Conservation (phyloP, 2,329 filamentous ascomycete genomes). For the Claviceps pazoutovae region DNA sequence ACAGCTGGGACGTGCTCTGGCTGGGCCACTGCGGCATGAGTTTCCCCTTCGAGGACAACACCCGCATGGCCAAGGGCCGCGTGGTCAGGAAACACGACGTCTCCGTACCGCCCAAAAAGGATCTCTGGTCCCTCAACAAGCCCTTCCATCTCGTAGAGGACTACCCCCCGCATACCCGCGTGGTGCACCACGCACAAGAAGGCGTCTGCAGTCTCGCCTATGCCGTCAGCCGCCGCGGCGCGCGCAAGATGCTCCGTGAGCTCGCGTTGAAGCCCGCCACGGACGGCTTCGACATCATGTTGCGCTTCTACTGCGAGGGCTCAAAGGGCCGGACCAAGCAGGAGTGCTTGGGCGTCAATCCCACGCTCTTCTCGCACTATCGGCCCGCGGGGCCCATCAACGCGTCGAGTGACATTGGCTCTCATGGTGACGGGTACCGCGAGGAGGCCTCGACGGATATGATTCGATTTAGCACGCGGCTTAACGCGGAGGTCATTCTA, state of each 20-base stretch:
- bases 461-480: constrained; percentile 24
- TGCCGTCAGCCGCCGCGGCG: constrained; percentile 29
- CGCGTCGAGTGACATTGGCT: constrained; percentile 23
- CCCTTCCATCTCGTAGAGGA: constrained; percentile 20
- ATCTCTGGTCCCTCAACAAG: constrained; percentile 21
- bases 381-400: constrained; percentile 22
- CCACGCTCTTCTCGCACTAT: constrained; percentile 33
- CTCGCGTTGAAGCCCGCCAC: constrained; percentile 27
- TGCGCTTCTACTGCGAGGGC: constrained; percentile 33
- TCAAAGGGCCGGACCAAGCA: constrained; percentile 18
- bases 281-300: constrained; percentile 28
- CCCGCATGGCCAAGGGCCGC: constrained; percentile 15
- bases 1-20: constrained; percentile 39
- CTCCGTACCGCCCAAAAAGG: constrained; percentile 20
- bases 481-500: constrained; percentile 26
- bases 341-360: constrained; percentile 27
- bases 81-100: constrained; percentile 19
- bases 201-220: constrained; percentile 30
- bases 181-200: constrained; percentile 27
- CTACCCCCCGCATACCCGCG: constrained; percentile 28
- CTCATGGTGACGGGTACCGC: constrained; percentile 17
- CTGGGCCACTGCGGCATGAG: constrained; percentile 32
- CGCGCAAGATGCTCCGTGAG: constrained; percentile 27
- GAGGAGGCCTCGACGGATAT: constrained; percentile 19
- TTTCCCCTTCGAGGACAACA: constrained; percentile 12